Evolutionary conservation across 345 rosid genomes (phyloP), one percentile per base, ranked within the genome.

Genomic region (Odontarrhena argentea): DNA sequence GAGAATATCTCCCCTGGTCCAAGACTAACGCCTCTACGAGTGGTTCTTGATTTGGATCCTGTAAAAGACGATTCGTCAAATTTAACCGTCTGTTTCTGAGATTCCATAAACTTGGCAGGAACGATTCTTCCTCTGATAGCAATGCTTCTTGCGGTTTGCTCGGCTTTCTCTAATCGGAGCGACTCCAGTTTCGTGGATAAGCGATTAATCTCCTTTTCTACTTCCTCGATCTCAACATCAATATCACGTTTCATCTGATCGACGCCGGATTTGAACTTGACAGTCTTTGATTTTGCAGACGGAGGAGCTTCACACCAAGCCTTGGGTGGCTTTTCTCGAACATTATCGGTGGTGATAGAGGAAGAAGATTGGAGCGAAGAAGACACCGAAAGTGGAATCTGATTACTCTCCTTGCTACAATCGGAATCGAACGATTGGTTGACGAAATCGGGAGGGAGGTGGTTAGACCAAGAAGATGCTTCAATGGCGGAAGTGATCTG

Each of bases 1-100:
- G 86, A 77, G 65, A 68, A 78, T 8, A 94, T 88, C 85, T 94
- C 97, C 13, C 78, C 76, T 3, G 99, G 99, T 43, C 99, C 95
- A 52, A 94, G 50, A 68, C 99, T 94, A 18, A 88, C 75, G 3
- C 97, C 99, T 77, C 97, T 80, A 2, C 96, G 80, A 3, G 54
- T 78, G 47, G 76, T 7, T 67, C 68, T 85, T 6, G 80, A 25
- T 76, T 82, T 80, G 18, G 81, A 43, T 35, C 75, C 79, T 6
- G 84, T 60, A 44, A 79, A 32, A 35, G 67, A 58, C 2, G 83
- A 70, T 7, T 85, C 89, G 2, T 83, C 88, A n/a, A 70, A 58
- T 28, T 70, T 81, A 48, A 68, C 69, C 28, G 68, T 64, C 67
- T 65, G 86, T 68, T 79, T 89, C 77, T 68, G 85, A 8, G 77